Evolutionary conservation across 768 basidiomycete species (phyloP).

Genomic region (Auriscalpium orientale): DNA sequence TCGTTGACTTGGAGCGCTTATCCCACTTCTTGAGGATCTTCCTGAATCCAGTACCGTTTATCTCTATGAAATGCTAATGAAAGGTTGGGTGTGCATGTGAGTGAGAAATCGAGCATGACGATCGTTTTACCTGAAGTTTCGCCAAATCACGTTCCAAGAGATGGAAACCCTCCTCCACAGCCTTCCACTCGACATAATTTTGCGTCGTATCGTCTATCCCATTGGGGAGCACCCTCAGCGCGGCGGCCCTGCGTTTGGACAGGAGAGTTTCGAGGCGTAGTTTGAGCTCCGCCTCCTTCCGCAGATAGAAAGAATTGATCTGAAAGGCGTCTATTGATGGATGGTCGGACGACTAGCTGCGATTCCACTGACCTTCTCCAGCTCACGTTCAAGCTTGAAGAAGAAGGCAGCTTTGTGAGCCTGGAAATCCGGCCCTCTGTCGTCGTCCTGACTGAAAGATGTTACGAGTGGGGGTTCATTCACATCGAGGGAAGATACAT

Average conservation of each 20-base stretch:
- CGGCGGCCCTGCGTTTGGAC: conserved; percentile 85
- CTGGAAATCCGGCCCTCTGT: conserved; percentile 78
- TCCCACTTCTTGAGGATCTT: conserved; percentile 99
- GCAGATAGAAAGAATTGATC: conserved; percentile 98
- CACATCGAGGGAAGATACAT: conserved; percentile 17
- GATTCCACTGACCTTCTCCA: conserved; percentile 73
- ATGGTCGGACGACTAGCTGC: background rate
- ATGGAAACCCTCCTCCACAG: conserved; percentile 93
- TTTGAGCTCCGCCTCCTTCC: conserved; percentile 93
- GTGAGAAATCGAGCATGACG: conserved; percentile 2
- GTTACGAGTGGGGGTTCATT: conserved; percentile 57
- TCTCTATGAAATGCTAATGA: conserved; percentile 86
- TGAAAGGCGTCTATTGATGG: conserved; percentile 25
- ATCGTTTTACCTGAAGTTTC: conserved; percentile 73
- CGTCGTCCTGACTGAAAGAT: conserved; percentile 55
- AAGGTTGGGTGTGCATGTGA: conserved; percentile 9
- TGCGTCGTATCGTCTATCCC: conserved; percentile 47
- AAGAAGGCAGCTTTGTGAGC: conserved; percentile 98
- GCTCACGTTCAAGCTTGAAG: conserved; percentile 94
- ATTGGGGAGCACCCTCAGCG: conserved; percentile 65
- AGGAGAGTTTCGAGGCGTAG: conserved; percentile 87
- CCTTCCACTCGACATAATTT: conserved; percentile 86
- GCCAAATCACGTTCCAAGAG: conserved; percentile 89
- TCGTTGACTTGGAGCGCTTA: conserved; percentile 88
- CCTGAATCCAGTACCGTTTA: conserved; percentile 93